Percentiles rank a stretch among this genome's conserved stretches.
These are phyloP conservation scores for Abortiporus biennis DNA, from an alignment of 1,284 basidiomycete genomes.

Conservation along the genomic window DNA sequence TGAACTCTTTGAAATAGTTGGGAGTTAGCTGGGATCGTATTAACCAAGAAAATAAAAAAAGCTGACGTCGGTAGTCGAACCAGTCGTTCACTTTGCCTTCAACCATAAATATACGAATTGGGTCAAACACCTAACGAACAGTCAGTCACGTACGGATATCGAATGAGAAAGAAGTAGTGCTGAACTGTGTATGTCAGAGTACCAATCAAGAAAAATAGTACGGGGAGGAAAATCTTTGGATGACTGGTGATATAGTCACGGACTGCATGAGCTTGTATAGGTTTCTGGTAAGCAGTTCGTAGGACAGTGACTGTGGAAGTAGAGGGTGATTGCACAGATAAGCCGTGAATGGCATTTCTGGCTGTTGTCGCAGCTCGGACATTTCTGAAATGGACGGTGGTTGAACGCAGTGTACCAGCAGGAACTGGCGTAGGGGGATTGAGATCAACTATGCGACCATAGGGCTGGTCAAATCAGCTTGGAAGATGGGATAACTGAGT, in stretches of 20 bases:
- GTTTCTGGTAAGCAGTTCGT: constrained; percentile 64
- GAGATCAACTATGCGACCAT: constrained; percentile 75
- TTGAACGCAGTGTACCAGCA: constrained; percentile 62
- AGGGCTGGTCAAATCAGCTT: constrained; percentile 49
- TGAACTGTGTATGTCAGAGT: constrained; percentile 85
- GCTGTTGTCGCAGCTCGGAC: constrained; percentile 75
- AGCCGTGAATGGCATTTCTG: constrained; percentile 81
- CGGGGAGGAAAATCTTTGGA: constrained; percentile 82
- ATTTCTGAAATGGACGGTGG: constrained; percentile 56
- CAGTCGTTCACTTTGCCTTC: constrained; percentile 79
- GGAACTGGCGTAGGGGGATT: constrained; percentile 56
- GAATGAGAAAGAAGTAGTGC: constrained; percentile 21
- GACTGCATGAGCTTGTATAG: constrained; percentile 73
- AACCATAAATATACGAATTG: constrained; percentile 82
- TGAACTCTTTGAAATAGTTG: constrained; percentile 40
- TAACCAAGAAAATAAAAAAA: not conserved
- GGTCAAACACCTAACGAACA: constrained; percentile 77
- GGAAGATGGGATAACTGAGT: constrained; percentile 5
- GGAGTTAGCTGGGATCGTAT: not conserved
- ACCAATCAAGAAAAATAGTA: constrained; percentile 84
- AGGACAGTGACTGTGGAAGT: constrained; percentile 44
- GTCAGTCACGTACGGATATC: not conserved
- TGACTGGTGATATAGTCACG: constrained; percentile 83
- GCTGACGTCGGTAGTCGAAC: constrained; percentile 68
- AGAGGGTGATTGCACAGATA: constrained; percentile 32